phyloP scores from a whole-genome alignment of 805 yeast species.

The Peterozyma xylosa region DNA sequence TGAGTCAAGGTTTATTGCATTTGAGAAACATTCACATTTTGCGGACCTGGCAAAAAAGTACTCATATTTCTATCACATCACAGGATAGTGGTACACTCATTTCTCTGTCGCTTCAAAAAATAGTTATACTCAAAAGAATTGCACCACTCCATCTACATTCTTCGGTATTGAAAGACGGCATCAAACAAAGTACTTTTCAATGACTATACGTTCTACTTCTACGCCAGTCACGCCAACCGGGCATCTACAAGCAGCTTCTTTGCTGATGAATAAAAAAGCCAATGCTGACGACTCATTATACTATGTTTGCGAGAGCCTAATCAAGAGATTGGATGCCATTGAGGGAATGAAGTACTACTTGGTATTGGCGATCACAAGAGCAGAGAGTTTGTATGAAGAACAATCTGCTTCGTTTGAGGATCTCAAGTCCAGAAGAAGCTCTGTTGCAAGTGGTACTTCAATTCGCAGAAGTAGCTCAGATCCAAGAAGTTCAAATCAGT shows the following conservation, averaged over 20 bases:
- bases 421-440: slow-evolving; percentile 5
- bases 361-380: slow-evolving; percentile 53
- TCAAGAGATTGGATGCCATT: slow-evolving; percentile 46
- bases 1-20: too few relatives aligned
- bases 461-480: too few relatives aligned
- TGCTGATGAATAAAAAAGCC: slow-evolving; percentile 59
- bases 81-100: too few relatives aligned
- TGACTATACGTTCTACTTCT: too few relatives aligned
- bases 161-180: too few relatives aligned
- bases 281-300: slow-evolving; percentile 61
- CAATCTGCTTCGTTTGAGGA: slow-evolving; percentile 52
- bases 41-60: too few relatives aligned
- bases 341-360: slow-evolving; percentile 66
- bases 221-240: slow-evolving; percentile 3
- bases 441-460: background rate
- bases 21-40: too few relatives aligned
- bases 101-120: too few relatives aligned
- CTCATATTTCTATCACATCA: too few relatives aligned
- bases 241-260: slow-evolving; percentile 20
- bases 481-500: background rate
- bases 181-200: too few relatives aligned
- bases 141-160: too few relatives aligned
- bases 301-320: slow-evolving; percentile 53
- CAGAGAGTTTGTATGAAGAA: slow-evolving; percentile 65
- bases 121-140: too few relatives aligned